Base-by-base conservation (phyloP, 192 early-diverging fungal genomes). In the Thamnidium elegans region DNA sequence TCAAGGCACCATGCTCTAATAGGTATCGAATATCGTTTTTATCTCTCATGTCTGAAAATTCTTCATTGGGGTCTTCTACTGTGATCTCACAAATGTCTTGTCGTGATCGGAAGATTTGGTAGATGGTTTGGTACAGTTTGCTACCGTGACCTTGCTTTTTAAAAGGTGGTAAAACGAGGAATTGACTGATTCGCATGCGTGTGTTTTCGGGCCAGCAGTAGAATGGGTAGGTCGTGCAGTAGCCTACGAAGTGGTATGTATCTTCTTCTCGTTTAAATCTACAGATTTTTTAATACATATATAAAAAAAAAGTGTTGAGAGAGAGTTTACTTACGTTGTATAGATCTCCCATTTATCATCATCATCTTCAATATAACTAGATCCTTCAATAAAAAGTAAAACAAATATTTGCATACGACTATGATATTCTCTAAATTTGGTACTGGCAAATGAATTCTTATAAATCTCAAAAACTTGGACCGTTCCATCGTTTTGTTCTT, bases 41-140 rank as follows among this genome's bases (percentile, higher is more conserved):
- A 60, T 98, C 96, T 3, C 96, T 84, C 72, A 98, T 71, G 63
- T 90, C 90, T 55, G 80, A 80, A 68, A 96, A 98, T 0, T 79
- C 84, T 55, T 96, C 94, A 68, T 92, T 96, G 4, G 94, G 94
- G 70, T 96, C 94, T 72, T 98, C 96, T 10, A 98, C 96, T 58
- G 83, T 85, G 46, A 90, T 72, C 68, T 89, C 84, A 32, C 72
- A 65, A 31, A 90, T 71, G 6, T 87, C 70, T 7, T 65, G 53
- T 20, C 81, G 67, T 13, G 50, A 44, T 17, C 77, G 65, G 42
- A 84, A 84, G n/a, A 69, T 44, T 11, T 78, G 42, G 71, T 91
- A 87, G 7, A 92, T 66, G 7, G 76, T 73, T 17, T 72, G 62
- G 67, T 95, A 95, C 7, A 95, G 71, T 52, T 64, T 78, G 67